Conservation (phyloP, 1,284 basidiomycete species). For the Amylostereum areolatum region DNA sequence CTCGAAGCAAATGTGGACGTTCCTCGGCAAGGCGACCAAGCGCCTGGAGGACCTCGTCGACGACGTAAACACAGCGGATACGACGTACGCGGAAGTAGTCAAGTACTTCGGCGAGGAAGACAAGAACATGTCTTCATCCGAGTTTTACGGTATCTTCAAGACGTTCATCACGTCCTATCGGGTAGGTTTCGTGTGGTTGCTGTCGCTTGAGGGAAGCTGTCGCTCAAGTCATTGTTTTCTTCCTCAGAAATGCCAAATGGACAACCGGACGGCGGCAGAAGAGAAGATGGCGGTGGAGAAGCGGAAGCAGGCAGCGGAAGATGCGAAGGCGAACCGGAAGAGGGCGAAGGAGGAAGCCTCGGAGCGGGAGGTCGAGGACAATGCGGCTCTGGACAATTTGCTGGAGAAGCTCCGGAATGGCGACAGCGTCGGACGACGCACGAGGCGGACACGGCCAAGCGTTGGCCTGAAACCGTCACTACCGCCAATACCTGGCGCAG, state of each 20-base stretch:
- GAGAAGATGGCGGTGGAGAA: conserved; percentile 60
- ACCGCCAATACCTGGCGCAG: conserved; percentile 37
- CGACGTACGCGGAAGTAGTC: conserved; percentile 76
- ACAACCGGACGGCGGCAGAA: conserved; percentile 68
- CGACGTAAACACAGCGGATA: conserved; percentile 78
- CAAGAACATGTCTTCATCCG: conserved; percentile 73
- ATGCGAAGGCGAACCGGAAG: conserved; percentile 50
- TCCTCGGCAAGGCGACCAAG: conserved; percentile 67
- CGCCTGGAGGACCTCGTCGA: conserved; percentile 81
- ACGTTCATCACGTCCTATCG: conserved; percentile 90
- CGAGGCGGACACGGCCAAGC: conserved; percentile 42
- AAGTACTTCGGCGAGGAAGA: conserved; percentile 91
- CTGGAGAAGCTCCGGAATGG: conserved; percentile 70
- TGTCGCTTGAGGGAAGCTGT: conserved; percentile 5
- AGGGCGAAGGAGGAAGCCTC: conserved; percentile 40
- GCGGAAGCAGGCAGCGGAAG: conserved; percentile 60
- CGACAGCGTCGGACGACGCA: conserved; percentile 54
- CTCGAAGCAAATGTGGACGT: conserved; percentile 86
- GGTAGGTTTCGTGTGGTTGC: conserved; percentile 35
- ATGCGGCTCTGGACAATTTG: conserved; percentile 64
- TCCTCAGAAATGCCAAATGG: conserved; percentile 74
- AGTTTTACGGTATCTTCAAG: conserved; percentile 94
- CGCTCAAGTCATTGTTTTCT: conserved; percentile 4
- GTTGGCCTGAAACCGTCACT: conserved; percentile 27
- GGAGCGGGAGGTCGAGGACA: conserved; percentile 49